phyloP scores from a whole-genome alignment of 2,329 filamentous ascomycete species.

The Fusarium cicatricum region DNA sequence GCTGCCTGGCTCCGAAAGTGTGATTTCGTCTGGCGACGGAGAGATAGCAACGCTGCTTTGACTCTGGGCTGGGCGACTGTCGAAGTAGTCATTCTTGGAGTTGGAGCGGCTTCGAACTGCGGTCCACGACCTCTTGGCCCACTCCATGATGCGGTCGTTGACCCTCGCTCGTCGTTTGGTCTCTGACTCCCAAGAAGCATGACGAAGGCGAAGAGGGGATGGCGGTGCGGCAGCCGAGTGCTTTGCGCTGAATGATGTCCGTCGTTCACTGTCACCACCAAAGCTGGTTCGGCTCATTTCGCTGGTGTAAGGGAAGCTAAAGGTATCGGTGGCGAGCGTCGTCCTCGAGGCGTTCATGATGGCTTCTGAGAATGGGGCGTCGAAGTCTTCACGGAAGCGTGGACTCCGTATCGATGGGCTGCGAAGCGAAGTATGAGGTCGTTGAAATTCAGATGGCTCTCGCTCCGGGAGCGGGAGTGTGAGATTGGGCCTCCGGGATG shows the following conservation, averaged over 20 bases:
- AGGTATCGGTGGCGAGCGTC: conserved; percentile 40
- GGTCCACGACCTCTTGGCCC: conserved; percentile 47
- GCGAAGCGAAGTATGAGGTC: conserved; percentile 29
- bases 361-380: conserved; percentile 49
- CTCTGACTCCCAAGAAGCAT: conserved; percentile 43
- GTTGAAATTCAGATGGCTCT: conserved; percentile 33
- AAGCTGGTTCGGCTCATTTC: conserved; percentile 39
- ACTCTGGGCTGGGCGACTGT: conserved; percentile 18
- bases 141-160: conserved; percentile 46
- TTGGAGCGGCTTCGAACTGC: conserved; percentile 39
- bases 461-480: conserved; percentile 39
- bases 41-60: conserved; percentile 29
- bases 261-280: conserved; percentile 36
- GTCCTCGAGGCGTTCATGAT: conserved; percentile 45
- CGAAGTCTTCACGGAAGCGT: conserved; percentile 50
- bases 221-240: conserved; percentile 6
- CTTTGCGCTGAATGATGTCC: conserved; percentile 7
- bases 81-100: conserved; percentile 36
- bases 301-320: conserved; percentile 39
- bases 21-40: conserved; percentile 27
- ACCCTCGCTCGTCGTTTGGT: conserved; percentile 42
- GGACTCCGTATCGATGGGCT: conserved; percentile 42
- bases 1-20: conserved; percentile 26
- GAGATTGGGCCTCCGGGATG: conserved; percentile 41
- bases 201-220: conserved; percentile 33